Evolutionary conservation across 257 asterid species (phyloP), one percentile per base, ranked within the genome.

Genomic region (Vinca minor): DNA sequence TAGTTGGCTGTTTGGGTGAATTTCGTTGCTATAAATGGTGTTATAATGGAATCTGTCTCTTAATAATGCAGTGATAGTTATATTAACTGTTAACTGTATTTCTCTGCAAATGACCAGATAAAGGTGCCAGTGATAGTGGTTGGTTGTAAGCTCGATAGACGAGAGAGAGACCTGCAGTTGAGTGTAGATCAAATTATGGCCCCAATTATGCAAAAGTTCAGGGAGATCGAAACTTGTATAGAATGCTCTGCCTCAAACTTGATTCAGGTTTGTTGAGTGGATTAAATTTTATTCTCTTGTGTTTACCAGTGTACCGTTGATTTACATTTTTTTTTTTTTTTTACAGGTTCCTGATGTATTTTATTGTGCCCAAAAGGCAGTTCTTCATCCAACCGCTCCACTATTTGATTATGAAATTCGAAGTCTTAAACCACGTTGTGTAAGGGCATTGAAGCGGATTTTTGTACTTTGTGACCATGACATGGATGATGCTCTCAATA

Each of bases 381-480:
- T 93, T 69, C 91, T 93, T 71, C 99, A 93, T 81, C 99, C 99
- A 41, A 85, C 91, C 8, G 87, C 97, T 54, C 99, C 99, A 53
- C 73, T 93, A 62, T 87, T 89, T 73, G 99, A 93, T 82, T 95
- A 84, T 71, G 99, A 85, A 76, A 75, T 89, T 52, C 97, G 81
- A 73, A 74, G 84, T 64, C 81, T 89, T 70, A 85, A 77, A 84
- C 99, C 99, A 53, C 85, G 87, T 38, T 93, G 97, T 61, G 74
- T 80, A 70, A 85, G 97, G 77, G 97, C 97, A 0, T 69, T 93
- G 71, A 89, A 78, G 77, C 87, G 97, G 76, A 85, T 93, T 73
- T 87, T 93, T 71, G 73, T 82, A 55, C 92, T 89, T 46, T 93
- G 91, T 74, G 99, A 93, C 78, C 91, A 75, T 47, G 99, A 93